Evolutionary conservation across 257 asterid genomes (phyloP), one percentile per base, ranked within the genome.

Genomic region (Solanum etuberosum): DNA sequence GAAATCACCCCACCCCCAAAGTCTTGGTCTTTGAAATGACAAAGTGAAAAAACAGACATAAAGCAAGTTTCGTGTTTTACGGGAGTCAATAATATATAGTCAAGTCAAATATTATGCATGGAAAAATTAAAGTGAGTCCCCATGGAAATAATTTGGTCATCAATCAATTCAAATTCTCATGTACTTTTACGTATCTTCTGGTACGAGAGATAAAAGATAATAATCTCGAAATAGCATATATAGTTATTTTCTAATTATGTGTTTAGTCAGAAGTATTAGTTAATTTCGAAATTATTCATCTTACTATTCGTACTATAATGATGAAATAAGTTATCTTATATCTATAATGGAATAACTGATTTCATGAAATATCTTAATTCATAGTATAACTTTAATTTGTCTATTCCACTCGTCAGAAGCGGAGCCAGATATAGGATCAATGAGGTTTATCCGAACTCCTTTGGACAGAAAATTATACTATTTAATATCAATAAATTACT

Each of bases 401-500:
- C 1, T 48, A 2, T 48, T 48, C 23, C 23, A 48, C 21, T 16
- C 3, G 9, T 15, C 3, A 48, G 23, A 1, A 48, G 4, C 3
- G 1, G 3, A 48, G 21, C 8, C 9, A 48, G 1, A 48, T 46
- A 48, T 46, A 5, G 3, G 20, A 46, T 46, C 7, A 14, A 46
- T 46, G 20, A 46, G 27, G 6, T 59, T 4, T 8, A 21, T 4
- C 14, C 0, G 0, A 23, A 21, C 1, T 25, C 0, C 5, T 9
- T 21, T 61, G 3, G 1, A 20, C 4, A 57, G 1, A 57, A 57
- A 72, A 48, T 15, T 48, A 15, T 48, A 15, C 20, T 15, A 48
- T 5, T 48, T 15, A 48, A 15, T 48, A 48, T 48, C 3, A 3
- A 15, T 15, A 48, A 48, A 48, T 48, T 48, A 48, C 1, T 48